A percentile compares a stretch with the other conserved stretches of the same genome.
Evolutionary conservation across 2,329 filamentous ascomycete genomes (phyloP).

Genomic region (Pyricularia pennisetigena): DNA sequence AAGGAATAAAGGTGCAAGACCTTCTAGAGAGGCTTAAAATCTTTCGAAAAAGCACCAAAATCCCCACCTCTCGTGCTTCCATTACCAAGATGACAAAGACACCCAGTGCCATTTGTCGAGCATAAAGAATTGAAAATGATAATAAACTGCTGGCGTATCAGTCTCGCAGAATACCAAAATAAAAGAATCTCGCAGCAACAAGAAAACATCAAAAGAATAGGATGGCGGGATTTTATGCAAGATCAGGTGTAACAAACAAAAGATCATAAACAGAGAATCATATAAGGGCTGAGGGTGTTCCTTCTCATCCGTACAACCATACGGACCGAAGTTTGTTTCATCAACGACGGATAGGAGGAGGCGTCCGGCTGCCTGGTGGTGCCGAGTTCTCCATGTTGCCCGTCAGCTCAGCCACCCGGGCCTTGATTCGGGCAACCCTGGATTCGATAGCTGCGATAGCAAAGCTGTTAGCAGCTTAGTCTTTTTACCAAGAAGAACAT

Average conservation of each 20-base stretch:
- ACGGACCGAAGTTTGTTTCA: neutral
- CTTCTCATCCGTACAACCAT: neutral
- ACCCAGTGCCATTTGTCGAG: neutral
- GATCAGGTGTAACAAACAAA: neutral
- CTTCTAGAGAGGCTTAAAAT: neutral
- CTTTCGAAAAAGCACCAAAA: neutral
- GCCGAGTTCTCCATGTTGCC: slow-evolving; percentile 60
- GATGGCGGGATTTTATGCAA: neutral
- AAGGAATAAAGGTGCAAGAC: neutral
- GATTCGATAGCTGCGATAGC: slow-evolving; percentile 76
- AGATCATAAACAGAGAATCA: neutral
- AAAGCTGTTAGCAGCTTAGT: neutral
- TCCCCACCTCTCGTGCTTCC: neutral
- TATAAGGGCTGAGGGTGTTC: neutral
- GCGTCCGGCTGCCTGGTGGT: slow-evolving; percentile 23
- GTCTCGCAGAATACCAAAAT: neutral
- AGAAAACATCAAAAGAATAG: neutral
- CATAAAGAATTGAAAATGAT: neutral
- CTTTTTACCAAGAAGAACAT: slow-evolving; percentile 15
- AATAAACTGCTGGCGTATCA: neutral
- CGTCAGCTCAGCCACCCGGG: slow-evolving; percentile 88
- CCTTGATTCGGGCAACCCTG: slow-evolving; percentile 94
- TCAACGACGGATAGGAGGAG: slow-evolving; percentile 24
- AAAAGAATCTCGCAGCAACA: neutral
- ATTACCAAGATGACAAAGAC: neutral